Base-by-base conservation (phyloP, 75 land plant genomes). In the Cupressus sempervirens region DNA sequence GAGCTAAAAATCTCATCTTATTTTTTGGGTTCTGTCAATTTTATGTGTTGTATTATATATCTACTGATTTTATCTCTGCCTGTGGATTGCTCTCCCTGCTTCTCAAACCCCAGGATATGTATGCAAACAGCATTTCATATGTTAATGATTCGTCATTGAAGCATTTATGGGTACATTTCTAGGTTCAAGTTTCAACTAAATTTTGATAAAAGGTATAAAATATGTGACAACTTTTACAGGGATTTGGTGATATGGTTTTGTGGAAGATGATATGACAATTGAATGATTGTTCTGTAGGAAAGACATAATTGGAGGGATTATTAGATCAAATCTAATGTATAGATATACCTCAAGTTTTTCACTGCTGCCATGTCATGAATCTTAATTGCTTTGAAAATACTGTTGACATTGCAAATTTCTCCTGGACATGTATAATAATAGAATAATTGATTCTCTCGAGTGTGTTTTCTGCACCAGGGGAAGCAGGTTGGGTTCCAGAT, bases 401-500 rank as follows among this genome's bases (percentile, higher is more conserved):
- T 20, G 20, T 48, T 16, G 62, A 6, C 23, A 53, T 53, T 53
- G 65, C 62, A 41, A 79, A 9, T 43, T 79, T 79, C 46, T 16
- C 50, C 46, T 10, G 81, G 50, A 40, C n/a, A 79, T 45, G 14
- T 79, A 26, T 3, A 79, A 46, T 7, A 26, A 79, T 11, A 79
- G 10, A 79, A 26, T 26, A n/a, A 26, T 45, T 79, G 50, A 76
- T 30, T 77, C 30, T 30, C 20, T 29, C 1, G 38, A 34, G 38
- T 86, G 18, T 16, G 9, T 88, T 48, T 87, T 38, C 85, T 82
- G 34, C 46, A 83, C 53, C 85, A 98, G 99, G 89, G 81, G 98
- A 94, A 65, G 98, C 99, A 80, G 99, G 99, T 10, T 98, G 98
- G 99, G 91, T 93, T 20, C 94, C 94, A 82, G 99, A 98, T 72